Conservation (phyloP, 2,329 filamentous ascomycete species). For the Capronia americana region DNA sequence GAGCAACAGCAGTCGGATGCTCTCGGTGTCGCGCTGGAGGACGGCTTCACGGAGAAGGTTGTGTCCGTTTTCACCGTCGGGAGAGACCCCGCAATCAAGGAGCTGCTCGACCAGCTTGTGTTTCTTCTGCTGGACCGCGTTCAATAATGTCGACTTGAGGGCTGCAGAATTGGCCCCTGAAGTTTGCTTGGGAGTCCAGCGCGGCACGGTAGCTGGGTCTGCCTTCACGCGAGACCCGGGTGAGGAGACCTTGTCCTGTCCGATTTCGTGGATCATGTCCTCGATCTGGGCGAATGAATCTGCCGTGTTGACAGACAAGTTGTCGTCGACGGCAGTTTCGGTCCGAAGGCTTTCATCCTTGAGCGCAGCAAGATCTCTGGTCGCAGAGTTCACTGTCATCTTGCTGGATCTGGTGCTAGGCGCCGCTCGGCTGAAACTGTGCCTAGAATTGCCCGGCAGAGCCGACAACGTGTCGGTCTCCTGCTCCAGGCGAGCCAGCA, state of each 20-base stretch:
- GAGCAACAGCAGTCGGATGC: conserved; percentile 61
- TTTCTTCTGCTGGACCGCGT: conserved; percentile 64
- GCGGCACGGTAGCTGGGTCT: conserved; percentile 52
- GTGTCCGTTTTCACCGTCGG: conserved; percentile 56
- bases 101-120: conserved; percentile 64
- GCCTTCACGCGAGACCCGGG: conserved; percentile 59
- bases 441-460: conserved; percentile 12
- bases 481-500: conserved; percentile 22
- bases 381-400: conserved; percentile 24
- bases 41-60: conserved; percentile 61
- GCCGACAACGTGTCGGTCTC: conserved; percentile 4
- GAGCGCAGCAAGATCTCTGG: conserved; percentile 15
- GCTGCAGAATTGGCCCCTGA: conserved; percentile 52
- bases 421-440: conserved; percentile 29
- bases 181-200: conserved; percentile 57
- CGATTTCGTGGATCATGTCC: conserved; percentile 47
- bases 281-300: conserved; percentile 45
- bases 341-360: conserved; percentile 15
- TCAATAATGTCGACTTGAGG: conserved; percentile 57
- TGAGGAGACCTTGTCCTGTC: conserved; percentile 51
- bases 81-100: conserved; percentile 63
- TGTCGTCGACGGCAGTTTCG: conserved; percentile 24
- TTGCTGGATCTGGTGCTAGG: conserved; percentile 37
- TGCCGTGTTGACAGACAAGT: conserved; percentile 29
- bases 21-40: conserved; percentile 59